Base-by-base conservation (phyloP, 768 basidiomycete species). In the Crepidotus variabilis region DNA sequence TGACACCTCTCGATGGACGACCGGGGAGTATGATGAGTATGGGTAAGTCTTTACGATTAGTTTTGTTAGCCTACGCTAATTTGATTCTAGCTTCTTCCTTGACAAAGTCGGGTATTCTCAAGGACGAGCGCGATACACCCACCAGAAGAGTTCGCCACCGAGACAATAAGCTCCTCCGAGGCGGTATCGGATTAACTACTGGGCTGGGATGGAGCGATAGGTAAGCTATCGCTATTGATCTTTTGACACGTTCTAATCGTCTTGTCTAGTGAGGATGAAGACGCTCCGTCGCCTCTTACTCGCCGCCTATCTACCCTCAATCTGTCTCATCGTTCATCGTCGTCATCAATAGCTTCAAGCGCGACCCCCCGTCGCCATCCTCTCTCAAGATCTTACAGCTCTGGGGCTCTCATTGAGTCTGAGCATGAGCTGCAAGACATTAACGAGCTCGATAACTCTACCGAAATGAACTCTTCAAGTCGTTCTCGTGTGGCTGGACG, bases 121-220 rank as follows among this genome's bases (percentile, higher is more conserved):
- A 83, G 60, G 85, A 87, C 50, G 69, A 78, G 22, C 72, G 84
- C 1, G 82, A 88, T 61, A 87, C 85, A 0, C 77, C 75, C 0
- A 76, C 71, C 62, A 71, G 86, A 35, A 71, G 84, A 32, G 76
- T 78, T 1, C 72, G 87, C 23, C 87, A 88, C 66, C 79, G 85
- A 2, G 86, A 88, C 61, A 86, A 85, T 0, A 71, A 68, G 33
- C 56, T 82, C 16, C 69, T 88, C 54, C 68, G 73, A 49, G 87
- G 85, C 0, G 87, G 87, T 1, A 78, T 88, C 52, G 87, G 87
- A 1, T 65, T 88, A 53, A 88, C 87, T 4, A 88, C 87, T 7
- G 87, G 87, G 6, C 69, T 88, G 13, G 87, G 87, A 0, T 88
- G 87, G 87, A 87, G 85, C 61, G 87, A 88, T 61, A 86, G 85